Evolutionary conservation across 495 filamentous ascomycete species (phyloP), one percentile per base, ranked within the genome.

Genomic region (Thermochaetoides thermophila): DNA sequence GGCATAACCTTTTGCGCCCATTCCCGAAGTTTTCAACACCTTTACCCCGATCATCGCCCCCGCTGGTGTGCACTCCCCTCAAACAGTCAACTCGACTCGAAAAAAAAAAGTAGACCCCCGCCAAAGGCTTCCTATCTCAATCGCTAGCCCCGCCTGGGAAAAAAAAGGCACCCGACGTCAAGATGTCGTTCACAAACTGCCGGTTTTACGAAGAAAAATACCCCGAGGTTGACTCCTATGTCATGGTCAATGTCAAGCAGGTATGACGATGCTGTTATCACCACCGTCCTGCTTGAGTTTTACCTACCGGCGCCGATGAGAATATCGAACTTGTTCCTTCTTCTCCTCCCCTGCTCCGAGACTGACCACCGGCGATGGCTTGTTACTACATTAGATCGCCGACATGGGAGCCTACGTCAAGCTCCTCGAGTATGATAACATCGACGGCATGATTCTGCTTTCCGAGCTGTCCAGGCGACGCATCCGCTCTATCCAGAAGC

Each of bases 381-480:
- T n/a, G n/a, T n/a, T n/a, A n/a, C n/a, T 8, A 22, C 25, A 39
- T 25, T 48, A 94, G 84, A 97, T 97, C 55, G 89, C 89, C 55
- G 89, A 97, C 57, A 97, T 97, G 89, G 89, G 89, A 45, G 89
- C 89, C 45, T 97, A 97, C 55, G 89, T 97, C 52, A 97, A 97
- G 64, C 76, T 97, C 17, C 77, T 97, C 46, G 89, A 97, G 64
- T 97, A 97, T 59, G 89, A 96, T 57, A 92, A 95, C 63, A 97
- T 97, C 59, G 89, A 97, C 56, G 89, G 89, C 66, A 97, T 97
- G 89, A 97, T 97, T 42, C 68, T 97, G 30, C 79, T 97, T 40
- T 89, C 81, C 45, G 89, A 97, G 56, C 72, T 97, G 30, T 96
- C 91, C 17, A 72, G 89, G 60, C 76, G 89, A 60, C 87, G 89